Percentiles rank a stretch among this genome's conserved stretches.
Evolutionary conservation across 2,329 filamentous ascomycete genomes (phyloP).

Genomic region (Aspergillus brasiliensis): DNA sequence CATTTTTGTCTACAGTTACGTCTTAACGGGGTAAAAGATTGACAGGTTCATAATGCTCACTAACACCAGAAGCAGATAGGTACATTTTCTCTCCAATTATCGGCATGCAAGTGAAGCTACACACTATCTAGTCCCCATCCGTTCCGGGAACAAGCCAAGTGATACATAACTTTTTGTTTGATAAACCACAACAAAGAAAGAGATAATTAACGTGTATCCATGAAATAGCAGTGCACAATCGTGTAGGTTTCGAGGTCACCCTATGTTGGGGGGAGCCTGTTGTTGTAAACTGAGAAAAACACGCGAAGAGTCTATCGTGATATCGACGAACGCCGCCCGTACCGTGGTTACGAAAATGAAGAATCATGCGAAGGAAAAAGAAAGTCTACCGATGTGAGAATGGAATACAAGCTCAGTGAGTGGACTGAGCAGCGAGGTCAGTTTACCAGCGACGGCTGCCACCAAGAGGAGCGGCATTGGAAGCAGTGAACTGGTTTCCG

Average conservation of each 20-base stretch:
- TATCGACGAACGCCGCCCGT: slow-evolving; percentile 42
- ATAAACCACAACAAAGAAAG: slow-evolving; percentile 8
- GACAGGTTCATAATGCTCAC: background rate
- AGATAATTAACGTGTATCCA: slow-evolving; percentile 21
- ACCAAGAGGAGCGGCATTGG: slow-evolving; percentile 61
- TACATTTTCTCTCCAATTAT: slow-evolving; percentile 16
- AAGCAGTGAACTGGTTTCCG: slow-evolving; percentile 56
- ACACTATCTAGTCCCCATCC: slow-evolving; percentile 18
- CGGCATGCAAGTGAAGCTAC: slow-evolving; percentile 17
- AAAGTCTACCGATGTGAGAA: slow-evolving; percentile 34
- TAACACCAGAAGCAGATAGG: slow-evolving; percentile 3
- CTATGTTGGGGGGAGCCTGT: slow-evolving; percentile 12
- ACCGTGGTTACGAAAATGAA: slow-evolving; percentile 34
- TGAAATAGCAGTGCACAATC: slow-evolving; percentile 8
- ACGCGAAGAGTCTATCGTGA: slow-evolving; percentile 40
- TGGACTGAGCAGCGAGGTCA: slow-evolving; percentile 23
- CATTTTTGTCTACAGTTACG: too few species aligned
- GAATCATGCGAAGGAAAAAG: slow-evolving; percentile 20
- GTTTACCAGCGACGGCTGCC: slow-evolving; percentile 60
- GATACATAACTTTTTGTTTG: slow-evolving; percentile 20
- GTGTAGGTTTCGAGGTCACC: slow-evolving; percentile 11
- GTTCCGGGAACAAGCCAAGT: slow-evolving; percentile 6
- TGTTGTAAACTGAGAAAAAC: slow-evolving; percentile 18
- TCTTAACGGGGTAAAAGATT: background rate
- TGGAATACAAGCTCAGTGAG: slow-evolving; percentile 31